Conservation (phyloP, 2,329 filamentous ascomycete species). For the Fusarium sp. region DNA sequence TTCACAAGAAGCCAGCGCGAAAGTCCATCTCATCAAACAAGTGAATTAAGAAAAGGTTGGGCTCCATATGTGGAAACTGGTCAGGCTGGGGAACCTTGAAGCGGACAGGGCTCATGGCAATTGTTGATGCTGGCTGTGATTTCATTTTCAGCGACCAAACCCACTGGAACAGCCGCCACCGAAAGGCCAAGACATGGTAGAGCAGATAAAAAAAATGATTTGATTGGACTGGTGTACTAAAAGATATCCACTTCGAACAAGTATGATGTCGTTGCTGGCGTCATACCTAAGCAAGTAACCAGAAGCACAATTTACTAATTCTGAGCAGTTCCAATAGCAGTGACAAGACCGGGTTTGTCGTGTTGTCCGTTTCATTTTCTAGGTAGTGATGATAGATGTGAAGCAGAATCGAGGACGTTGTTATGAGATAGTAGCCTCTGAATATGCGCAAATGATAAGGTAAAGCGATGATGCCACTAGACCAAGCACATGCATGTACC, state of each 20-base stretch:
- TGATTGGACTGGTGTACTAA: slow-evolving; percentile 26
- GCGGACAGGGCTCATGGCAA: slow-evolving; percentile 12
- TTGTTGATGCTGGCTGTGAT: slow-evolving; percentile 30
- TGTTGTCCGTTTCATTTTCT: slow-evolving; percentile 11
- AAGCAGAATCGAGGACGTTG: slow-evolving; percentile 22
- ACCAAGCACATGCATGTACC: slow-evolving; percentile 29
- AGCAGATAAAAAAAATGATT: neutral
- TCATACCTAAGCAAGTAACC: slow-evolving; percentile 46
- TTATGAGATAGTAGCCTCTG: slow-evolving; percentile 27
- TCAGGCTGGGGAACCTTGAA: slow-evolving; percentile 40
- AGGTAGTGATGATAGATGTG: neutral
- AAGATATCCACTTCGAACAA: slow-evolving; percentile 19
- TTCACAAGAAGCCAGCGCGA: neutral
- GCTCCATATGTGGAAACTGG: slow-evolving; percentile 15
- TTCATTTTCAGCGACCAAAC: slow-evolving; percentile 37
- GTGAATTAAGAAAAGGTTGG: neutral
- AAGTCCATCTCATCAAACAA: neutral
- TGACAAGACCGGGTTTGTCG: slow-evolving; percentile 25
- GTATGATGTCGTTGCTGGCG: slow-evolving; percentile 50
- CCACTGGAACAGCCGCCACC: slow-evolving; percentile 38
- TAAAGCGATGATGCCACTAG: slow-evolving; percentile 40
- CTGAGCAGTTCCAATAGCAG: slow-evolving; percentile 1
- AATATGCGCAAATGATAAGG: slow-evolving; percentile 15
- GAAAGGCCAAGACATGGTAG: slow-evolving; percentile 31
- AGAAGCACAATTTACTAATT: slow-evolving; percentile 28